These are phyloP conservation scores for Chlorella sp. DNA, from an alignment of 139 green algal species.

Conservation along the genomic window DNA sequence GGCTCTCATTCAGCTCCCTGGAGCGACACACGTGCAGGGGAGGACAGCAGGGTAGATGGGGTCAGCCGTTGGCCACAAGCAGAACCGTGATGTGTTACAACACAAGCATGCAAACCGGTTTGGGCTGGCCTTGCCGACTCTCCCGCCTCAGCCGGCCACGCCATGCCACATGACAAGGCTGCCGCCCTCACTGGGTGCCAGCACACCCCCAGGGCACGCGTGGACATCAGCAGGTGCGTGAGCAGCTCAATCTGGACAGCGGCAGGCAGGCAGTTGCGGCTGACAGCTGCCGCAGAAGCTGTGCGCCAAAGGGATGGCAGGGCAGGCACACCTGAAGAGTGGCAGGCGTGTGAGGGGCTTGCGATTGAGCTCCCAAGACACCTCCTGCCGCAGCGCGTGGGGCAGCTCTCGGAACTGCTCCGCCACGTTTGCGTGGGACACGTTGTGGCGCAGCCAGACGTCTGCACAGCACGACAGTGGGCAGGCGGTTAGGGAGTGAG, in stretches of 20 bases:
- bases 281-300: background rate
- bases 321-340: conserved; percentile 8
- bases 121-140: too few relatives aligned
- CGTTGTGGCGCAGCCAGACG: conserved; percentile 8
- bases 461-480: background rate
- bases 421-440: background rate
- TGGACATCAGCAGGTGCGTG: background rate
- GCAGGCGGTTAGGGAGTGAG: background rate
- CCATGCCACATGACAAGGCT: background rate
- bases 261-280: background rate
- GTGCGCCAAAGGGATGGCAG: background rate
- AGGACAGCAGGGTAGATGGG: too few relatives aligned
- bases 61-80: too few relatives aligned
- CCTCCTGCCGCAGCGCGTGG: conserved; percentile 33
- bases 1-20: conserved; percentile 21
- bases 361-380: conserved; percentile 31
- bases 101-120: background rate
- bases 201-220: background rate
- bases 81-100: background rate
- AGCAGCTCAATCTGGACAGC: background rate
- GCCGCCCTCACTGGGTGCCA: background rate
- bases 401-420: conserved; percentile 36
- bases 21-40: background rate
- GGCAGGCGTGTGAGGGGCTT: conserved; percentile 12
- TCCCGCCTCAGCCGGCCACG: too few relatives aligned